Evolutionary conservation across 495 filamentous ascomycete species (phyloP).

Genomic region (Penicillium egyptiacum): DNA sequence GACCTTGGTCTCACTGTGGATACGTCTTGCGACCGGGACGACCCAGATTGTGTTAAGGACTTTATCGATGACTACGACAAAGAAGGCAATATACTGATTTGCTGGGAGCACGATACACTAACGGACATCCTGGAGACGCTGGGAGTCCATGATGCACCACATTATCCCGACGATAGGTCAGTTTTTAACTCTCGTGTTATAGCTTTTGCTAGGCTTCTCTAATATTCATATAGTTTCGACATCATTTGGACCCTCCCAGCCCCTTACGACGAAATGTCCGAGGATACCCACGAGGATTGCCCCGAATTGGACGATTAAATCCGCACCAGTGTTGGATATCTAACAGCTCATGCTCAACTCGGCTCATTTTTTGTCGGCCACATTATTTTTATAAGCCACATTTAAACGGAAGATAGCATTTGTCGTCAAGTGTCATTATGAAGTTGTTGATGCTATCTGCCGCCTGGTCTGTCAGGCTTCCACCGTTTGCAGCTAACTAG

Average conservation of each 20-base stretch:
- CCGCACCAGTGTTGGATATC: neutral
- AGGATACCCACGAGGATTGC: conserved; percentile 25
- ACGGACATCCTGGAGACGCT: conserved; percentile 47
- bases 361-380: neutral
- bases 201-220: neutral
- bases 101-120: conserved; percentile 55
- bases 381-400: neutral
- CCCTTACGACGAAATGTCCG: conserved; percentile 22
- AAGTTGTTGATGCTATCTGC: too few relatives aligned
- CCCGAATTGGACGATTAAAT: conserved; percentile 24
- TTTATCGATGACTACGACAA: conserved; percentile 46
- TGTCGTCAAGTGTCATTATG: neutral
- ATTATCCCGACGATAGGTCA: conserved; percentile 39
- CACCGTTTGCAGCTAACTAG: too few relatives aligned
- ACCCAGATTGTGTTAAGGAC: conserved; percentile 46
- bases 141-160: conserved; percentile 41
- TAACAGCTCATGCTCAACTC: neutral
- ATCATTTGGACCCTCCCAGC: conserved; percentile 32
- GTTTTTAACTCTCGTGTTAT: neutral
- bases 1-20: conserved; percentile 54
- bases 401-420: neutral
- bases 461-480: too few relatives aligned
- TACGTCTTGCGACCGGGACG: conserved; percentile 49
- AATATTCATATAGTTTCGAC: conserved; percentile 20
- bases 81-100: conserved; percentile 55